Conservation (phyloP, 1,284 basidiomycete genomes). For the Trichosporon sp. region DNA sequence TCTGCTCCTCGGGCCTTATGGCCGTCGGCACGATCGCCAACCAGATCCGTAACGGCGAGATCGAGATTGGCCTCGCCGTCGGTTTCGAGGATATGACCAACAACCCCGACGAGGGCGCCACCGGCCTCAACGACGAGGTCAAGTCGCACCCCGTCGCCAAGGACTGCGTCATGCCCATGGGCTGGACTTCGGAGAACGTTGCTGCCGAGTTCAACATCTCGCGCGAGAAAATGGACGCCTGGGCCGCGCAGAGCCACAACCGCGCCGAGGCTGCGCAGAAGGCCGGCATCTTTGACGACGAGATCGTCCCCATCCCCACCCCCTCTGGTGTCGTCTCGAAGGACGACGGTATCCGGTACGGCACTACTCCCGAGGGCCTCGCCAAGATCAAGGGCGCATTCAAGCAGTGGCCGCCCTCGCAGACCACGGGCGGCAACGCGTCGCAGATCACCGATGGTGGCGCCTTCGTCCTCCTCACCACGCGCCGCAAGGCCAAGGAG, state of each 20-base stretch:
- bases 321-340: constrained; percentile 24
- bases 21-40: constrained; percentile 67
- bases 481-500: constrained; percentile 78
- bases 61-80: constrained; percentile 86
- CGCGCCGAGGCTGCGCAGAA: constrained; percentile 77
- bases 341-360: constrained; percentile 89
- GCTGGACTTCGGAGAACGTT: constrained; percentile 94
- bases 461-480: constrained; percentile 82
- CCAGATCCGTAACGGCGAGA: constrained; percentile 74
- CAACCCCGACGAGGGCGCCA: neutral
- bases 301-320: constrained; percentile 79
- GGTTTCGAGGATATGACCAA: constrained; percentile 92
- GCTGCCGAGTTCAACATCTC: constrained; percentile 73
- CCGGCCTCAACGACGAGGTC: constrained; percentile 61
- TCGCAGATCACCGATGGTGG: constrained; percentile 95
- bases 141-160: constrained; percentile 70
- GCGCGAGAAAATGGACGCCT: constrained; percentile 75
- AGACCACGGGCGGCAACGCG: constrained; percentile 69
- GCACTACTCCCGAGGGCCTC: constrained; percentile 80
- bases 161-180: constrained; percentile 94
- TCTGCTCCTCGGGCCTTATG: constrained; percentile 87
- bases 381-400: constrained; percentile 92
- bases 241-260: constrained; percentile 72
- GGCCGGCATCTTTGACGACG: constrained; percentile 83
- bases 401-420: constrained; percentile 74